phyloP scores from a whole-genome alignment of 768 basidiomycete species.

The Collybia sp. region DNA sequence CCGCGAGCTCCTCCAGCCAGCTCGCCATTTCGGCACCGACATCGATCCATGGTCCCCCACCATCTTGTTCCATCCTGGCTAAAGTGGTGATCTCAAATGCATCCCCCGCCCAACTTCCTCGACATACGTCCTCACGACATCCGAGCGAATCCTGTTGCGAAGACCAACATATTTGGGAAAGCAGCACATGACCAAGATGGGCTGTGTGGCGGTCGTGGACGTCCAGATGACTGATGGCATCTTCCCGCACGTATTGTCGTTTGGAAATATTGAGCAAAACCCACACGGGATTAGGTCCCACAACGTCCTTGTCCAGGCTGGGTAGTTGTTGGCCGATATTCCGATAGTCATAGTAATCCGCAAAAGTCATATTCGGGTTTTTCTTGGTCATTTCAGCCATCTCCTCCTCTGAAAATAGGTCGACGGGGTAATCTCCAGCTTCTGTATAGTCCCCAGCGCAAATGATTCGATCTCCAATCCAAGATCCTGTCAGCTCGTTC shows the following conservation, averaged over 20 bases:
- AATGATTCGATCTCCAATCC: constrained; percentile 18
- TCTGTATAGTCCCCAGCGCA: constrained; percentile 11
- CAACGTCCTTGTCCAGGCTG: not conserved
- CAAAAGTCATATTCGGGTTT: not conserved
- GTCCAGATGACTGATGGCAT: not conserved
- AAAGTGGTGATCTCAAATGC: not conserved
- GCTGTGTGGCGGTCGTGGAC: no score
- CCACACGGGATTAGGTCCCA: not conserved
- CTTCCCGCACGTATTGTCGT: constrained; percentile 2
- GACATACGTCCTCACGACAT: not conserved
- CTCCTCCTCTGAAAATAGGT: constrained; percentile 2
- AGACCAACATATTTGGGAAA: no score
- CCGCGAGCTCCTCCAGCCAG: no score
- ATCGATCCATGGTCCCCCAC: not conserved
- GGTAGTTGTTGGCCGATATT: not conserved
- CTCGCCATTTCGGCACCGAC: not conserved
- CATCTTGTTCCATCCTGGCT: not conserved
- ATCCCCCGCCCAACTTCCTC: not conserved
- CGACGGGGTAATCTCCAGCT: constrained; percentile 4
- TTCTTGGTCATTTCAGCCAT: not conserved
- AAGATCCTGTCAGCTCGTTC: not conserved
- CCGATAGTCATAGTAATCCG: not conserved
- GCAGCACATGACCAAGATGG: no score
- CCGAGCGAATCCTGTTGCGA: no score
- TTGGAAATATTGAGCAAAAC: constrained; percentile 5